Conservation (phyloP, 495 filamentous ascomycete genomes). For the Daldinia bambusicola region DNA sequence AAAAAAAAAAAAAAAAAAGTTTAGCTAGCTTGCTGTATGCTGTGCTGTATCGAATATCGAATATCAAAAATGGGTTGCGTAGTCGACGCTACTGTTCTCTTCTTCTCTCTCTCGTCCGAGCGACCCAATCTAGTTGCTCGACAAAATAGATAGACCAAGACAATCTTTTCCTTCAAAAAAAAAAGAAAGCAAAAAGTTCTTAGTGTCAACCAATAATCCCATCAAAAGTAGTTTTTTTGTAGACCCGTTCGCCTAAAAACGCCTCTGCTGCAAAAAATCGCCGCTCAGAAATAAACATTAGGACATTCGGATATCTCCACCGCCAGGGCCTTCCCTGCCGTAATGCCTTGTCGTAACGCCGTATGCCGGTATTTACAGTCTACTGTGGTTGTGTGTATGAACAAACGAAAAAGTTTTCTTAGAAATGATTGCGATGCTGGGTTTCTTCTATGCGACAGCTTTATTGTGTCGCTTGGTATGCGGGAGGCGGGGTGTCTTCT, state of each 20-base stretch:
- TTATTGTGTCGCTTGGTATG: constrained; percentile 63
- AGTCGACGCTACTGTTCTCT: constrained; percentile 2
- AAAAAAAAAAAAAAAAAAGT: too few relatives aligned
- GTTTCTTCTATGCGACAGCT: constrained; percentile 18
- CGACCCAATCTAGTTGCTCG: constrained; percentile 4
- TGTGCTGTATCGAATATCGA: neutral
- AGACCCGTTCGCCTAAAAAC: constrained; percentile 42
- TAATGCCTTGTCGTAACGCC: constrained; percentile 42
- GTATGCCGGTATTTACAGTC: constrained; percentile 42
- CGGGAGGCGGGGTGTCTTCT: constrained; percentile 70
- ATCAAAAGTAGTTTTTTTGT: constrained; percentile 23
- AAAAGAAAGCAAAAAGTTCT: neutral
- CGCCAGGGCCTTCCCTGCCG: constrained; percentile 13
- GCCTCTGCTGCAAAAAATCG: constrained; percentile 45
- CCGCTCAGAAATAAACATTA: constrained; percentile 43
- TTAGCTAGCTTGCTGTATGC: neutral
- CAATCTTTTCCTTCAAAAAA: constrained; percentile 2
- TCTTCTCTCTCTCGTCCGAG: constrained; percentile 1
- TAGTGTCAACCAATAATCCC: neutral
- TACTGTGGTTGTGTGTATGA: constrained; percentile 33
- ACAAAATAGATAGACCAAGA: neutral
- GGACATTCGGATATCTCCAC: constrained; percentile 43
- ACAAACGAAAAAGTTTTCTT: constrained; percentile 40
- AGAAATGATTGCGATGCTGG: constrained; percentile 13
- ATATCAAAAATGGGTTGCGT: neutral